Conservation (phyloP, 1,284 basidiomycete species). For the Ustilago tritici region DNA sequence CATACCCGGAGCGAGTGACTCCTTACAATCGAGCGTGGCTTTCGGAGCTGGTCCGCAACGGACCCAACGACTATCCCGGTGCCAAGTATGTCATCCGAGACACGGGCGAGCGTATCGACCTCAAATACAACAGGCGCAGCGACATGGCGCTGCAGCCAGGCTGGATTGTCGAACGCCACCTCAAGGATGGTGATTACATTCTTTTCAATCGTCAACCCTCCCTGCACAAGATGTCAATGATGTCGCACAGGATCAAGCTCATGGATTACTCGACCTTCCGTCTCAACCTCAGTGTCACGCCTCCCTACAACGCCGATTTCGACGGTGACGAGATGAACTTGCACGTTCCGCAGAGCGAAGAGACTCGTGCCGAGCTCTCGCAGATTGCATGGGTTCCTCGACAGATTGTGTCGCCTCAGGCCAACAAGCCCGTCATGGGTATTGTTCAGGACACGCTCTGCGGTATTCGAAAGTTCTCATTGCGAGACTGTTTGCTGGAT, state of each 20-base stretch:
- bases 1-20: conserved; percentile 97
- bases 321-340: conserved; percentile 99
- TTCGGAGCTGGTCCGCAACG: conserved; percentile 95
- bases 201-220: conserved; percentile 98
- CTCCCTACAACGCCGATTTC: conserved; percentile 75
- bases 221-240: conserved; percentile 99
- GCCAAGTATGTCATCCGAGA: conserved; percentile 97
- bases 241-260: conserved; percentile 96
- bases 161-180: conserved; percentile 97
- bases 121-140: conserved; percentile 87
- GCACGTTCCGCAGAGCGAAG: conserved; percentile 92
- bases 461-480: conserved; percentile 95
- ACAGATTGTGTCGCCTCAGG: conserved; percentile 99
- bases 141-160: conserved; percentile 97
- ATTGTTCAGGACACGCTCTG: conserved; percentile 99
- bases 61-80: conserved; percentile 94
- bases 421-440: conserved; percentile 99
- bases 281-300: conserved; percentile 87
- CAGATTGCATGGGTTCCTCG: conserved; percentile 99
- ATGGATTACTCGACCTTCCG: conserved; percentile 99
- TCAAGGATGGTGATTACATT: conserved; percentile 91
- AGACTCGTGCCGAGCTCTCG: conserved; percentile 96
- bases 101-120: conserved; percentile 96
- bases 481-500: conserved; percentile 77
- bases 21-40: conserved; percentile 96